phyloP scores from a whole-genome alignment of 305 asterid genomes.

The Fraxinus platypoda region DNA sequence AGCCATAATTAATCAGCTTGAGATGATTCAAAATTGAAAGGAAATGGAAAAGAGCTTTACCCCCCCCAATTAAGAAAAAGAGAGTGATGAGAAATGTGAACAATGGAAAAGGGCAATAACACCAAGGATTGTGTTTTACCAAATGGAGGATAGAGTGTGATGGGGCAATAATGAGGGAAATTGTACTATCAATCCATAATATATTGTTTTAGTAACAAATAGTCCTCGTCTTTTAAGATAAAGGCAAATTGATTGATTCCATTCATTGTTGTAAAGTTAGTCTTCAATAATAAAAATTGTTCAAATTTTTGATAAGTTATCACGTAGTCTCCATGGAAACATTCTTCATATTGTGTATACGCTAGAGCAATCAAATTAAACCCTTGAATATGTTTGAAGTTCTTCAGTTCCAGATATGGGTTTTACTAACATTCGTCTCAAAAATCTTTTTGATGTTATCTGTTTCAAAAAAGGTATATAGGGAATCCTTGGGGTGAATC shows the following conservation, averaged over 20 bases:
- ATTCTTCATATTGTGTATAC: no score
- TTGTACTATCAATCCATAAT: background rate
- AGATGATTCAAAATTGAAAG: background rate
- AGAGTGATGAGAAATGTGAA: background rate
- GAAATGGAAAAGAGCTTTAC: background rate
- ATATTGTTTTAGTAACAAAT: background rate
- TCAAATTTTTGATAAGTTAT: background rate
- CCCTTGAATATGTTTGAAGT: background rate
- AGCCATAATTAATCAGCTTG: background rate
- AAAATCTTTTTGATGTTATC: background rate
- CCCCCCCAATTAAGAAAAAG: background rate
- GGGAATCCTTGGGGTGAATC: background rate
- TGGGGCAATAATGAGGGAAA: background rate
- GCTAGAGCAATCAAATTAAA: background rate
- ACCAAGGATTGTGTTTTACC: background rate
- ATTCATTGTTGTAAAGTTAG: no score
- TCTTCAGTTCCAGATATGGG: background rate
- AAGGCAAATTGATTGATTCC: background rate
- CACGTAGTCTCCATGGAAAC: no score
- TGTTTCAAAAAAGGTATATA: background rate
- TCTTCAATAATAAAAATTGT: background rate
- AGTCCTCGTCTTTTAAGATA: background rate
- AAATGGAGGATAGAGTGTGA: background rate
- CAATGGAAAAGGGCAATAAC: background rate
- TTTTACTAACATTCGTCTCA: background rate